Evolutionary conservation across 2,329 filamentous ascomycete genomes (phyloP), one percentile per base, ranked within the genome.

Genomic region (Epichloe bromicola): DNA sequence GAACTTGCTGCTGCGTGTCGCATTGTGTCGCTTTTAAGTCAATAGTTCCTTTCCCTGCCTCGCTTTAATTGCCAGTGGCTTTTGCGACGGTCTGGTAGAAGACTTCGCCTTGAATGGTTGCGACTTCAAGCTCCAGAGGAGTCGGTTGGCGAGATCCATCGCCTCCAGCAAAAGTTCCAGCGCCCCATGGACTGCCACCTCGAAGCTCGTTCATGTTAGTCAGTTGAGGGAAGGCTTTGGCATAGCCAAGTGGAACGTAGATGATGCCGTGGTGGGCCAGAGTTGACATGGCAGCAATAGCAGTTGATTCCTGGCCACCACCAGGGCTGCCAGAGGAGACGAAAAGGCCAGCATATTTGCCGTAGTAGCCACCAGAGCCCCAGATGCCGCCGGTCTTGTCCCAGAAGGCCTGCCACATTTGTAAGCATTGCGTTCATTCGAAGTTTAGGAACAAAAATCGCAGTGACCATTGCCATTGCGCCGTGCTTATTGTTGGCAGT

Each of bases 221-320:
- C 57, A 95, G 70, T 56, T 81, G 70, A 54, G 65, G 65, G 65
- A 95, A 96, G 47, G 81, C 72, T 61, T 83, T 86, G 71, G 86
- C 84, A 76, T 95, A 97, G 51, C 93, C 93, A 50, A 97, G 77
- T 46, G 93, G 93, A n/a, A 97, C 89, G 68, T 85, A 97, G 75
- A 93, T 85, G 73, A 97, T 85, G 63, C 93, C 93, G 75, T 97
- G 93, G 74, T 97, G 93, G 54, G 83, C 69, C 50, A 97, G 75
- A 17, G 91, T 97, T 63, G 83, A 88, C 80, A 97, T 82, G 65
- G 84, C 74, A 36, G 83, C 76, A 56, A 96, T 73, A 59, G 79
- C 84, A 46, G 93, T 98, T 52, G 81, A 83, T 74, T 98, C 93
- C 74, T 98, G 93, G 57, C 93, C 93, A 67, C 93, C 93, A 55